These are phyloP conservation scores for Fusarium camptoceras DNA, from an alignment of 2,329 filamentous ascomycete species.

Conservation along the genomic window DNA sequence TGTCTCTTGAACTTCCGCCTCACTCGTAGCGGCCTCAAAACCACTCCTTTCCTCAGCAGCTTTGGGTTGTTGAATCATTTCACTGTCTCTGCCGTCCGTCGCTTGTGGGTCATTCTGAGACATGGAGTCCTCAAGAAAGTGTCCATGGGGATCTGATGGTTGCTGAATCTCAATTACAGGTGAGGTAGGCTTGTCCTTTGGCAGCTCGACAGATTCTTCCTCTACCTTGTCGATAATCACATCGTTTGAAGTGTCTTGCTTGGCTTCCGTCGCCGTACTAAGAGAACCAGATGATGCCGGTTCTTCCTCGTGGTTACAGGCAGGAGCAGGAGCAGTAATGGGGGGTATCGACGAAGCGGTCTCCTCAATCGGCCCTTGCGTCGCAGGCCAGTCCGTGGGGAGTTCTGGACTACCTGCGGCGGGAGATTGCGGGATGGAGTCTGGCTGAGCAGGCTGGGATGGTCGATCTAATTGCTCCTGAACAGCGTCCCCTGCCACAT, in stretches of 20 bases:
- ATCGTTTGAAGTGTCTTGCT: not conserved
- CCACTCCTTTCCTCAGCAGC: slow-evolving; percentile 51
- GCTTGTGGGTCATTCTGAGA: slow-evolving; percentile 10
- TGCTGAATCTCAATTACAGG: not conserved
- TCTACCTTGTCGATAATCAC: not conserved
- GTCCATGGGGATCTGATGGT: not conserved
- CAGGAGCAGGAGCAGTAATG: not conserved
- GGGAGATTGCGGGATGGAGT: not conserved
- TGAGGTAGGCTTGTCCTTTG: not conserved
- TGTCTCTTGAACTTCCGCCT: slow-evolving; percentile 12
- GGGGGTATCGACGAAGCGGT: not conserved
- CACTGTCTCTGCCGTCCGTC: slow-evolving; percentile 16
- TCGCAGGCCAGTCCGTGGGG: not conserved
- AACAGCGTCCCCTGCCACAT: not conserved
- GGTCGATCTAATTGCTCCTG: slow-evolving; percentile 1
- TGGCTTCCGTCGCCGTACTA: not conserved
- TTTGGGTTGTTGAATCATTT: slow-evolving; percentile 29
- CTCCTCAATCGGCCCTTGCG: not conserved
- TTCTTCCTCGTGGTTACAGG: not conserved
- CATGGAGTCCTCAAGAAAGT: not conserved
- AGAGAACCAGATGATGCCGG: not conserved
- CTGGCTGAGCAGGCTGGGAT: not conserved
- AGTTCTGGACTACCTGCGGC: not conserved
- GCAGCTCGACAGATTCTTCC: not conserved
- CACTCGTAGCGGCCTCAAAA: slow-evolving; percentile 1